These are phyloP conservation scores for Solanum virginianum DNA, from an alignment of 257 asterid genomes.

Conservation along the genomic window DNA sequence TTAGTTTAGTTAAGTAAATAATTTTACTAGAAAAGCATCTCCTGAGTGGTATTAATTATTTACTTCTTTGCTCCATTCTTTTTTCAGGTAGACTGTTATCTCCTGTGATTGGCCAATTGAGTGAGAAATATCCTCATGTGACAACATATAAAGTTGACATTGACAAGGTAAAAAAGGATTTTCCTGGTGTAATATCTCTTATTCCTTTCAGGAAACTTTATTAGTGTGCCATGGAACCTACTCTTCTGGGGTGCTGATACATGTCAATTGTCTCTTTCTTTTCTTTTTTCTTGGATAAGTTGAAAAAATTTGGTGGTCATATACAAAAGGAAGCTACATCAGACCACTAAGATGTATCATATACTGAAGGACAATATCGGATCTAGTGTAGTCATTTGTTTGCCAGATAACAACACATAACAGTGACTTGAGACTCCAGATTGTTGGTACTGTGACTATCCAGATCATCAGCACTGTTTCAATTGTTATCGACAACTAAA, in stretches of 20 bases:
- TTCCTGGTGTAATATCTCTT: neutral
- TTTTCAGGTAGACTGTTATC: constrained; percentile 69
- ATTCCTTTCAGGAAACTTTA: neutral
- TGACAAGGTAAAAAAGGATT: constrained; percentile 47
- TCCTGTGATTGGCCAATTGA: constrained; percentile 68
- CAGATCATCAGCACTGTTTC: neutral
- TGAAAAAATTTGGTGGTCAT: neutral
- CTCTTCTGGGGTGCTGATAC: neutral
- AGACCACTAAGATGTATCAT: neutral
- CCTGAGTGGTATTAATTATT: neutral
- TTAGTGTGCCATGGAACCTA: neutral
- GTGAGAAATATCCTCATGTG: constrained; percentile 87
- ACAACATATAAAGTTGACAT: constrained; percentile 82
- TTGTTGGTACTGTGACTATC: neutral
- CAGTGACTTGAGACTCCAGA: neutral
- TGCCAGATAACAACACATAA: neutral
- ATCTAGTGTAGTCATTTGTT: neutral
- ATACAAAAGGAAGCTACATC: neutral
- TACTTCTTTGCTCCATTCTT: neutral
- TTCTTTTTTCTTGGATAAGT: neutral
- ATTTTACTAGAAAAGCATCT: neutral
- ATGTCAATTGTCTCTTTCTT: neutral
- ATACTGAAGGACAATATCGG: neutral
- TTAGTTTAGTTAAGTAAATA: neutral
- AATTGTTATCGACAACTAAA: neutral